Evolutionary conservation across 225 moss, liverwort and hornwort species (phyloP).

Genomic region (Marchantia polymorpha): DNA sequence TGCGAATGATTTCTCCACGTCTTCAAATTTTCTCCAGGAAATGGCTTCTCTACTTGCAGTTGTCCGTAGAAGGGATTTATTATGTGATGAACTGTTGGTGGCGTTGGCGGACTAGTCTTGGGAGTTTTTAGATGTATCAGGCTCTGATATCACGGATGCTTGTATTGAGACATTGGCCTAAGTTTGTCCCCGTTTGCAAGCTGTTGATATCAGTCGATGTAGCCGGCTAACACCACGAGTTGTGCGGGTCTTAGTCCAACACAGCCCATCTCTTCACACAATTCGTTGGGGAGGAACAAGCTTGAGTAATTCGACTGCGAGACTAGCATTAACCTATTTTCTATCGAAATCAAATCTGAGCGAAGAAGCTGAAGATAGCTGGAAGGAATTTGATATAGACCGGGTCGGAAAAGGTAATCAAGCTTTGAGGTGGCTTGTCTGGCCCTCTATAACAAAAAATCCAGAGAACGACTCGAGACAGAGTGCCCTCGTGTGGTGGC

Average conservation of each 20-base stretch:
- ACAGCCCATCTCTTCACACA: constrained; percentile 76
- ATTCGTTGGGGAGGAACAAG: constrained; percentile 83
- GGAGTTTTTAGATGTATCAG: constrained; percentile 91
- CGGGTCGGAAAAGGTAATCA: constrained; percentile 80
- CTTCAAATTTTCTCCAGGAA: too few relatives aligned
- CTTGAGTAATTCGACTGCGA: constrained; percentile 60
- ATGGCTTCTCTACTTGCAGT: too few relatives aligned
- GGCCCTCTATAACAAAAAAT: constrained; percentile 70
- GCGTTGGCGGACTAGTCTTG: constrained; percentile 83
- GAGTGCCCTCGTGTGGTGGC: constrained; percentile 82
- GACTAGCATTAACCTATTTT: constrained; percentile 66
- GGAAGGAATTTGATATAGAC: constrained; percentile 79
- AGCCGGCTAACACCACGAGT: constrained; percentile 63
- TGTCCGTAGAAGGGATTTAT: constrained; percentile 73
- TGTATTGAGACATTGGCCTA: constrained; percentile 58
- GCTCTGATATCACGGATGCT: constrained; percentile 78
- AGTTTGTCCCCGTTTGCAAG: constrained; percentile 65
- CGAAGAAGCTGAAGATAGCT: constrained; percentile 86
- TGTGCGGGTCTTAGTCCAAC: constrained; percentile 71
- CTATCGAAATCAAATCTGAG: constrained; percentile 70
- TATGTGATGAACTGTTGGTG: constrained; percentile 72
- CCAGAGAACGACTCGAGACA: constrained; percentile 51
- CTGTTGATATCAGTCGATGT: constrained; percentile 89
- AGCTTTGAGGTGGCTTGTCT: constrained; percentile 87
- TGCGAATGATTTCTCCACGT: too few relatives aligned